A percentile compares a stretch with the other conserved stretches of the same genome.
phyloP scores from a whole-genome alignment of 225 moss, liverwort and hornwort species.

The Marchantia polymorpha region DNA sequence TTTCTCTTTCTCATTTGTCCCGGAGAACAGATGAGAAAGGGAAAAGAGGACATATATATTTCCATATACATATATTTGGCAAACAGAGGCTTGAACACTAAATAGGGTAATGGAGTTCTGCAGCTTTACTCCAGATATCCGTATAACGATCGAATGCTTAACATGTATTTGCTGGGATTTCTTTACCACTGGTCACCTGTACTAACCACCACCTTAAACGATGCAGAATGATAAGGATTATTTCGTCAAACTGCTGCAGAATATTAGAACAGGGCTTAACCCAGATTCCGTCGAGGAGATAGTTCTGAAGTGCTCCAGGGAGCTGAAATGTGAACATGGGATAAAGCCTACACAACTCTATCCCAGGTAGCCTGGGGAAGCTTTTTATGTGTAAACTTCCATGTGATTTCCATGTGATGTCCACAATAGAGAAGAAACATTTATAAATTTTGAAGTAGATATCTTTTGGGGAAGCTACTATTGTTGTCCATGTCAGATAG shows the following conservation, averaged over 20 bases:
- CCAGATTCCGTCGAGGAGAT: slow-evolving; percentile 59
- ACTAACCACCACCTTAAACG: background rate
- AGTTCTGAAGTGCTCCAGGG: slow-evolving; percentile 48
- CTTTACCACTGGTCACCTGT: no score
- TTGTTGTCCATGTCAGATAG: background rate
- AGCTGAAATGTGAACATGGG: slow-evolving; percentile 47
- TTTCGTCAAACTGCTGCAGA: slow-evolving; percentile 66
- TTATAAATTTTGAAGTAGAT: background rate
- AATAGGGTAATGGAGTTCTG: background rate
- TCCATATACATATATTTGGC: no score
- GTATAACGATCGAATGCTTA: no score
- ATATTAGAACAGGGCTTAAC: slow-evolving; percentile 66
- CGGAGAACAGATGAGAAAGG: no score
- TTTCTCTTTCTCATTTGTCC: no score
- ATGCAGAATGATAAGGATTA: slow-evolving; percentile 53
- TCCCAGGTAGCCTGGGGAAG: slow-evolving; percentile 46
- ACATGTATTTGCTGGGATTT: background rate
- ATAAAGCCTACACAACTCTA: slow-evolving; percentile 62
- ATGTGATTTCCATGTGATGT: no score
- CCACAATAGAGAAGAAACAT: background rate
- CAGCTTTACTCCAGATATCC: no score
- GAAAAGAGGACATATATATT: no score
- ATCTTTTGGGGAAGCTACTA: background rate
- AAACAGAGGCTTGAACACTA: no score
- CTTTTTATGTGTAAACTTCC: no score